Base-by-base conservation (phyloP, 2,329 filamentous ascomycete genomes). In the Scedosporium boydii region DNA sequence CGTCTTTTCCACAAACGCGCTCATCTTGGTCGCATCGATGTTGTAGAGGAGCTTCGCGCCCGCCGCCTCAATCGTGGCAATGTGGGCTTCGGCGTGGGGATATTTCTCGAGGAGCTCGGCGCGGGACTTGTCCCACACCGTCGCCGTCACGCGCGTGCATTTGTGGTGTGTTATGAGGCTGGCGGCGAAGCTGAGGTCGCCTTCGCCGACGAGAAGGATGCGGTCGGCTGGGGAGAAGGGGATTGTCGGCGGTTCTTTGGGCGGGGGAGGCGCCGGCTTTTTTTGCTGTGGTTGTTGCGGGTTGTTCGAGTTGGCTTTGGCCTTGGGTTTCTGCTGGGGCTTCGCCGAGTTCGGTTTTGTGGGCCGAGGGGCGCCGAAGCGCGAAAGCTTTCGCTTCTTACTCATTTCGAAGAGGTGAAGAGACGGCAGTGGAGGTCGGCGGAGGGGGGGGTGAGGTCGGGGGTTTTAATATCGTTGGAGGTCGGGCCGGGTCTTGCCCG, bases 161-260 rank as follows among this genome's bases (percentile, higher is more conserved):
- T 78, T 80, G 75, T 91, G 88, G 69, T 88, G 80, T 61, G 80
- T 74, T 60, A 88, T 79, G 2, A 93, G 79, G 1, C 85, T 87
- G 29, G 82, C 81, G 12, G 89, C 83, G 72, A 92, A 93, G 71
- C 88, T 91, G 70, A 95, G 84, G 74, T 96, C 90, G 66, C 86
- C 90, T 71, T 95, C 90, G 69, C 90, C 90, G 60, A 93, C 76
- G 2, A 93, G 82, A 6, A 95, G 84, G 65, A 93, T 91, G 68
- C 82, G 77, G 67, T 92, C 85, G 68, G 82, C 75, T 46, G 82
- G 76, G 26, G 79, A 73, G 73, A 93, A 93, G 16, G 90, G 90
- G 23, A 93, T 86, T 3, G 77, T 82, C n/a, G 62, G 61, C 23
- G 62, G 64, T 58, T 63, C 62, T n/a, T 58, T 51, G 1, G 55